A percentile compares a stretch with the other conserved stretches of the same genome.
Conservation (phyloP, 768 basidiomycete genomes). For the Tulasnella sp. region DNA sequence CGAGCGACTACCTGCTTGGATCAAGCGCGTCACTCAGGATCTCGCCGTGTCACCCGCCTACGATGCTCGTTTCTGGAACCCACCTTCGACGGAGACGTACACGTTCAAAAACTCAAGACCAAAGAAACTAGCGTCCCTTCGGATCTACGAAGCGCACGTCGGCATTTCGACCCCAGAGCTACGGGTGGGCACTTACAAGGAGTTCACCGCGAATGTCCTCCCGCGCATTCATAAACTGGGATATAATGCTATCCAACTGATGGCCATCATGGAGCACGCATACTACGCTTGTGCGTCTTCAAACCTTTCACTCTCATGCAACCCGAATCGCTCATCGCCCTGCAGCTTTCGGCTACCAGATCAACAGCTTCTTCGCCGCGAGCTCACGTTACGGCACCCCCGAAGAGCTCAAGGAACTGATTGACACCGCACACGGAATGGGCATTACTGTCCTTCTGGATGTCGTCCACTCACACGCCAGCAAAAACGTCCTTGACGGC, state of each 20-base stretch:
- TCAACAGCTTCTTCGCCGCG: constrained; percentile 94
- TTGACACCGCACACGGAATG: constrained; percentile 91
- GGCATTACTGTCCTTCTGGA: constrained; percentile 90
- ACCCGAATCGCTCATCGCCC: not conserved
- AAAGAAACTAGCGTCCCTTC: constrained; percentile 48
- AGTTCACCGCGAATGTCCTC: constrained; percentile 76
- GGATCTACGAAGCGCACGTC: constrained; percentile 96
- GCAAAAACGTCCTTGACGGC: constrained; percentile 94
- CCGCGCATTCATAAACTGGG: constrained; percentile 84
- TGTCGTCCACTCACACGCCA: constrained; percentile 95
- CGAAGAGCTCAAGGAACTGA: constrained; percentile 88
- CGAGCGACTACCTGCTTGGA: constrained; percentile 92
- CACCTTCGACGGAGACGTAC: constrained; percentile 58
- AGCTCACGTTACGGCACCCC: constrained; percentile 94
- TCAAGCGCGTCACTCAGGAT: constrained; percentile 90
- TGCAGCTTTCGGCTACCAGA: constrained; percentile 93
- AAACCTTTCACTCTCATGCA: not conserved
- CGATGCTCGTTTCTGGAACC: constrained; percentile 99
- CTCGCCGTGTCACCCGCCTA: constrained; percentile 79
- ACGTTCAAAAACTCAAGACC: constrained; percentile 71
- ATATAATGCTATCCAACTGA: constrained; percentile 95
- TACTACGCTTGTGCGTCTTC: constrained; percentile 83
- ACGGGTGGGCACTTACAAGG: constrained; percentile 88
- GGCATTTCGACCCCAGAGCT: constrained; percentile 87
- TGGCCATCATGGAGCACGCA: constrained; percentile 97